Conservation (phyloP, 2,329 filamentous ascomycete genomes). For the Amauroascus verrucosus region DNA sequence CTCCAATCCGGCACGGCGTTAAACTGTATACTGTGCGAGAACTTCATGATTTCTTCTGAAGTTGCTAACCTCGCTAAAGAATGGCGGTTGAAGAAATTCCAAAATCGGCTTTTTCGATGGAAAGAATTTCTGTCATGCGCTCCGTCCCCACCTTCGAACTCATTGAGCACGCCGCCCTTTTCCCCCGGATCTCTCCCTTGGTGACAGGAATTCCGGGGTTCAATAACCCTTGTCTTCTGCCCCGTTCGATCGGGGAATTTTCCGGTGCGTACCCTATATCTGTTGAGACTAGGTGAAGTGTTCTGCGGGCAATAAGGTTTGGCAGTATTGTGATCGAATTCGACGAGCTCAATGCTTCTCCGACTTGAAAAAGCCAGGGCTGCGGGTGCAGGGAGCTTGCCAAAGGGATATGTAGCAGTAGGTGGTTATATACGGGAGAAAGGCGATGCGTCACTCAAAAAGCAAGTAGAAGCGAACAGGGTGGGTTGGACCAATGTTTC, state of each 20-base stretch:
- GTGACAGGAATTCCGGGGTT: background rate
- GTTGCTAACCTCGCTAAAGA: slow-evolving; percentile 46
- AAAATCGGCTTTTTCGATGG: background rate
- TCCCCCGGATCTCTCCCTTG: background rate
- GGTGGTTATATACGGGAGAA: background rate
- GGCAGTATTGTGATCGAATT: slow-evolving; percentile 13
- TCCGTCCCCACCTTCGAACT: slow-evolving; percentile 19
- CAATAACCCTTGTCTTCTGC: background rate
- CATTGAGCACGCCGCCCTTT: background rate
- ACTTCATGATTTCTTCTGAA: slow-evolving; percentile 87
- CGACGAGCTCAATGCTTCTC: slow-evolving; percentile 18
- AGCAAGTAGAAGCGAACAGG: slow-evolving; percentile 6
- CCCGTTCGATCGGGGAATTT: background rate
- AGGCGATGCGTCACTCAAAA: background rate
- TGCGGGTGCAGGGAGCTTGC: too few species aligned
- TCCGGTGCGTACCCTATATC: background rate
- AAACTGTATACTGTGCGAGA: slow-evolving; percentile 98
- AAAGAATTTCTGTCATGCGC: slow-evolving; percentile 11
- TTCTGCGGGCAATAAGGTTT: background rate
- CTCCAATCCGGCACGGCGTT: slow-evolving; percentile 99
- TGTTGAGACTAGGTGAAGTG: background rate
- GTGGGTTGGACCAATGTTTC: slow-evolving; percentile 1
- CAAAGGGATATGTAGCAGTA: background rate
- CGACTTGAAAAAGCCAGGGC: slow-evolving; percentile 15
- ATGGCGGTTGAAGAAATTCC: background rate